phyloP scores from a whole-genome alignment of 768 basidiomycete species.

The Collybiopsis confluens region DNA sequence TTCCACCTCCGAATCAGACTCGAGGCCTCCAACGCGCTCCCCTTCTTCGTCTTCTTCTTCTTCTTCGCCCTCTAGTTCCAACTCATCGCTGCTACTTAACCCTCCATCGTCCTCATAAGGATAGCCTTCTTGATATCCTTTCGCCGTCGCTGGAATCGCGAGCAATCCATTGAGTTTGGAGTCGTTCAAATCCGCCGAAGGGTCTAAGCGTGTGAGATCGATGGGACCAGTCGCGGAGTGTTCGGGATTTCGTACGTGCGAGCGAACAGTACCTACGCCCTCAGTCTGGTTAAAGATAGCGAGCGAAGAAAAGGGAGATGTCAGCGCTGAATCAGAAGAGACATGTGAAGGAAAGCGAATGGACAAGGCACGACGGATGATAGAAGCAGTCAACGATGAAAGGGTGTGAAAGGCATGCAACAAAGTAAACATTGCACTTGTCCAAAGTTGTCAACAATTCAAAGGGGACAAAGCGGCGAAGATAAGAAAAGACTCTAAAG shows the following conservation, averaged over 20 bases:
- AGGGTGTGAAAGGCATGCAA: background rate
- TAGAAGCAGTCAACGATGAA: background rate
- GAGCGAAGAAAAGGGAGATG: background rate
- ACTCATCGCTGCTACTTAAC: slow-evolving; percentile 22
- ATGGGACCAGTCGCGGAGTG: slow-evolving; percentile 7
- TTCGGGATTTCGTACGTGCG: slow-evolving; percentile 26
- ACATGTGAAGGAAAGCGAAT: background rate
- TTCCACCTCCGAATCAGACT: slow-evolving; percentile 29
- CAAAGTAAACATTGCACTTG: background rate
- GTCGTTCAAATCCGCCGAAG: background rate
- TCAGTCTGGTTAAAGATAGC: slow-evolving; percentile 53
- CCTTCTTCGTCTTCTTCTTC: background rate
- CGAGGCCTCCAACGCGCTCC: slow-evolving; percentile 24
- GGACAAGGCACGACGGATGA: background rate
- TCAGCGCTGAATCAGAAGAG: too few species aligned
- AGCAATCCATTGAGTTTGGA: background rate
- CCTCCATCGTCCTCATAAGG: slow-evolving; percentile 74
- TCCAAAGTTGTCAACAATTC: too few species aligned
- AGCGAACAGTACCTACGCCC: slow-evolving; percentile 80
- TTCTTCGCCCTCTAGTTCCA: too few species aligned
- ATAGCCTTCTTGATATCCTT: slow-evolving; percentile 26
- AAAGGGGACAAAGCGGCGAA: background rate
- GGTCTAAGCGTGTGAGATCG: too few species aligned
- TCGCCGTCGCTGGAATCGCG: background rate
- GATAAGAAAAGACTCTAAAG: background rate